Evolutionary conservation across 169 alveolate species (phyloP).

Genomic region (Cryptosporidium canis): DNA sequence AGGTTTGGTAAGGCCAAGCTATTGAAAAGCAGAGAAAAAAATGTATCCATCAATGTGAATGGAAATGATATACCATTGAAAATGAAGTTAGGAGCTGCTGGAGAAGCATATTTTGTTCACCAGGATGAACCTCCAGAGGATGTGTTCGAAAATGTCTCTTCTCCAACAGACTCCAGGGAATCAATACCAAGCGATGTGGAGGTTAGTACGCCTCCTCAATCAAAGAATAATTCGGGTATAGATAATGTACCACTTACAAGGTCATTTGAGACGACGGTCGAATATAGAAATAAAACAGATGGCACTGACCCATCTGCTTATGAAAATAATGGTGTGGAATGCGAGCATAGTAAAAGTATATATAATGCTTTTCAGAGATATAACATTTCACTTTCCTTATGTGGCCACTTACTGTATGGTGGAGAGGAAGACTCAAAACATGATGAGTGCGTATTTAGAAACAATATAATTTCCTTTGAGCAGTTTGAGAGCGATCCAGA

Average conservation of each 20-base stretch:
- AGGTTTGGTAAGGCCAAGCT: constrained; percentile 96
- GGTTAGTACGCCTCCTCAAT: background rate
- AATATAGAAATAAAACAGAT: constrained; percentile 20
- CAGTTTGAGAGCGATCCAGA: constrained; percentile 86
- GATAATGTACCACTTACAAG: background rate
- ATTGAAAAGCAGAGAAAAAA: constrained; percentile 91
- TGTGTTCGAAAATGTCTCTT: background rate
- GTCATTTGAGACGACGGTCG: constrained; percentile 18
- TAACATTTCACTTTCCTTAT: constrained; percentile 44
- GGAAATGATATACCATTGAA: constrained; percentile 88
- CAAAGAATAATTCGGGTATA: background rate
- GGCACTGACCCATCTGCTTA: background rate
- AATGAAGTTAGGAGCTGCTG: constrained; percentile 95
- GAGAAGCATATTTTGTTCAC: constrained; percentile 94
- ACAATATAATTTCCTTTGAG: constrained; percentile 80
- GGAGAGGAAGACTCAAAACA: constrained; percentile 28
- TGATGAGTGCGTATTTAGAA: constrained; percentile 50
- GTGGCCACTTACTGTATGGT: constrained; percentile 63
- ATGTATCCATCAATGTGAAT: constrained; percentile 90
- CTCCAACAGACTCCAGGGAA: constrained; percentile 28
- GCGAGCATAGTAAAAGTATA: background rate
- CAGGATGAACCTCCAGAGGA: constrained; percentile 78
- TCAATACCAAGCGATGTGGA: constrained; percentile 37
- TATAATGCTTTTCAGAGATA: background rate
- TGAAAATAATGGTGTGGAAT: background rate